Evolutionary conservation across 305 asterid species (phyloP), one percentile per base, ranked within the genome.

Genomic region (Fraxinus dipetala): DNA sequence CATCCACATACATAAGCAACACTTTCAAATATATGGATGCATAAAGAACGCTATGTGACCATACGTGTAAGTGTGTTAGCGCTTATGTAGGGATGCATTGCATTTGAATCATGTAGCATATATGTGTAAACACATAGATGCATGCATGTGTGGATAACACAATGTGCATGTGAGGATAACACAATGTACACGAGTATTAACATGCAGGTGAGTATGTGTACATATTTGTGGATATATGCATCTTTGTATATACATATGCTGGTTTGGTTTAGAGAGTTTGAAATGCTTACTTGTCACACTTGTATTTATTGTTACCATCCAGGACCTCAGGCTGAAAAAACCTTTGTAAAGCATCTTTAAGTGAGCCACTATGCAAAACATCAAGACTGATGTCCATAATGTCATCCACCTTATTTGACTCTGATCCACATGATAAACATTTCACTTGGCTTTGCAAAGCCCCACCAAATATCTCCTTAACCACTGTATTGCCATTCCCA

Each of bases 331-430:
- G 93, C 88, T 92, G 95, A 87, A 96, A 96, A 85, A 93, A 96
- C 85, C 86, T 92, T 89, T 88, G 95, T 86, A 96, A 80, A 81
- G 98, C 93, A 85, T 93, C 98, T 83, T 85, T 89, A 67, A 96
- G 95, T 7, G 99, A 96, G 75, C 92, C 89, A 77, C 92, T 87
- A 61, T 94, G 97, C 90, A 96, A 81, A 75, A 96, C 91, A 88
- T 96, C 99, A 84, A 96, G 97, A 88, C 98, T 93, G 73, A 95
- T 88, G 87, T 96, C 99, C 98, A 96, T 96, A 78, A 95, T 96
- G 89, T 96, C 99, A 77, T 96, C 99, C 74, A 91, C 95, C 91
- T 95, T 96, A 89, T 94, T 96, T 59, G 99, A 96, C 90, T 95
- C 98, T 5, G 91, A 85, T 69, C 98, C 98, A 87, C 99, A 96